Percentiles rank a stretch among this genome's conserved stretches.
Evolutionary conservation across 345 rosid species (phyloP).

Genomic region (Bruguiera gymnorhiza): DNA sequence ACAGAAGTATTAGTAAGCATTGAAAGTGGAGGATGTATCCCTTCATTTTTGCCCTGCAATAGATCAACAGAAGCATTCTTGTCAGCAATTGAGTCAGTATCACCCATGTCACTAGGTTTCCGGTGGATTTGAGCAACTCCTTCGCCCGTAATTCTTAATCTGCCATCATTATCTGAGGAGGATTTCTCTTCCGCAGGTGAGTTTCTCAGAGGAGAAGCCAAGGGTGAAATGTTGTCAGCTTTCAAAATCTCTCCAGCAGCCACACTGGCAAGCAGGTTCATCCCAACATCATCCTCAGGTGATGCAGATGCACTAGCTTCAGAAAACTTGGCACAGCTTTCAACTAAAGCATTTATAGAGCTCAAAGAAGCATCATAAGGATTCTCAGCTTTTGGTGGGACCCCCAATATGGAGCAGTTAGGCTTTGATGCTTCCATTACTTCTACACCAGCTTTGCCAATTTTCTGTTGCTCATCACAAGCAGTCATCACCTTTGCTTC

Average conservation of each 20-base stretch:
- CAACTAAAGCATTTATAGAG: slow-evolving; percentile 80
- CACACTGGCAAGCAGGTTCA: slow-evolving; percentile 93
- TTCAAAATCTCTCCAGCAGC: slow-evolving; percentile 86
- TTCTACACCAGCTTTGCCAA: slow-evolving; percentile 43
- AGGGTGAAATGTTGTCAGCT: slow-evolving; percentile 52
- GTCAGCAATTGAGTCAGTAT: slow-evolving; percentile 8
- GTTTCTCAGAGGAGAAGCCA: slow-evolving; percentile 43
- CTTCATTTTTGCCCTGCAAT: neutral
- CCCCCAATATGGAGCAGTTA: slow-evolving; percentile 38
- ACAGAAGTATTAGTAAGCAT: neutral
- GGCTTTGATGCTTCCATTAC: slow-evolving; percentile 38
- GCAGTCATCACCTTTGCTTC: slow-evolving; percentile 45
- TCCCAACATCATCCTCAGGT: slow-evolving; percentile 78
- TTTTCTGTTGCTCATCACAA: slow-evolving; percentile 41
- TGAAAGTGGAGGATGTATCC: neutral
- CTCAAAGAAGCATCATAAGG: slow-evolving; percentile 57
- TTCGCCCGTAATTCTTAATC: slow-evolving; percentile 27
- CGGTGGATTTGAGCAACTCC: slow-evolving; percentile 24
- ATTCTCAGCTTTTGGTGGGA: slow-evolving; percentile 46
- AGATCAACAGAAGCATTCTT: slow-evolving; percentile 14
- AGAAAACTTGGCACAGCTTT: slow-evolving; percentile 75
- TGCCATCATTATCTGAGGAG: slow-evolving; percentile 35
- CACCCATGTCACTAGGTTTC: slow-evolving; percentile 27
- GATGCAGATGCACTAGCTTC: slow-evolving; percentile 51
- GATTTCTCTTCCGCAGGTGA: slow-evolving; percentile 33